Evolutionary conservation across 2,329 filamentous ascomycete species (phyloP).

Genomic region (Ophiostoma sp.): DNA sequence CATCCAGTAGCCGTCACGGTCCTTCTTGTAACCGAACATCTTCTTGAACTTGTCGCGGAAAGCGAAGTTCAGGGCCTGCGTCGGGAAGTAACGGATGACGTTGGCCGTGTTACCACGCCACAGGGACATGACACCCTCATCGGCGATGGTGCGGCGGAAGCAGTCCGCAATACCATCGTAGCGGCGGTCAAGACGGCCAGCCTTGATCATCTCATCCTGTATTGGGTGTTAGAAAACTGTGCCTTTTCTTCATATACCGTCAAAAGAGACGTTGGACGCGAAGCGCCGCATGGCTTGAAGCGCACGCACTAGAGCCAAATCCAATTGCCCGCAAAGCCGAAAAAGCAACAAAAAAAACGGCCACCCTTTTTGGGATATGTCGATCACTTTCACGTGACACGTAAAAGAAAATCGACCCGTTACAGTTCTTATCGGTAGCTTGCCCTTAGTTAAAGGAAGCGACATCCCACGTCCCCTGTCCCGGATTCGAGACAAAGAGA

Average conservation of each 20-base stretch:
- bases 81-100: conserved; percentile 99
- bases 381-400: conserved; percentile 17
- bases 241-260: background rate
- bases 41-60: conserved; percentile 99
- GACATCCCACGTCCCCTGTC: background rate
- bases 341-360: background rate
- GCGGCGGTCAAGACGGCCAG: conserved; percentile 96
- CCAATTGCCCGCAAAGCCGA: background rate
- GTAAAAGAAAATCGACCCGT: background rate
- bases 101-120: conserved; percentile 99
- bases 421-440: background rate
- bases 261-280: background rate
- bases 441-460: background rate
- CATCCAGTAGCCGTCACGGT: conserved; percentile 94
- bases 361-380: background rate
- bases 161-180: conserved; percentile 93
- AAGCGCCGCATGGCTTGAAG: background rate
- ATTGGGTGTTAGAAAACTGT: conserved; percentile 37
- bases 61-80: conserved; percentile 99
- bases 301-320: background rate
- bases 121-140: conserved; percentile 91
- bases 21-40: conserved; percentile 99
- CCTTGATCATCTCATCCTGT: conserved; percentile 99
- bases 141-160: conserved; percentile 86
- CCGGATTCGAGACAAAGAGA: background rate